Evolutionary conservation across 31 red algal species (phyloP).

Genomic region (Endocladia muricata): DNA sequence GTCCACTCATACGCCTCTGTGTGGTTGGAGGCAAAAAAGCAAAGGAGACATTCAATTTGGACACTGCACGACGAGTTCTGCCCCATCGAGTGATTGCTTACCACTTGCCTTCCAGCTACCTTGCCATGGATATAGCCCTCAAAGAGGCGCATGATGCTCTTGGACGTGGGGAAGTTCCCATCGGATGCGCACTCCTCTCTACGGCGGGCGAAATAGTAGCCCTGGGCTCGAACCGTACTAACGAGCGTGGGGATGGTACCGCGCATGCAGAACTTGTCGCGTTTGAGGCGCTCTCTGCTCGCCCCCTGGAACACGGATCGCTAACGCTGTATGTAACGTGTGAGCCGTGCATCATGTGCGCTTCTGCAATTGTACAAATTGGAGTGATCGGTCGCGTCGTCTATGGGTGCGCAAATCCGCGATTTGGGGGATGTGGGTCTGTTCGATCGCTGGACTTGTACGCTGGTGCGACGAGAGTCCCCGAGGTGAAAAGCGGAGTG

Average conservation of each 20-base stretch:
- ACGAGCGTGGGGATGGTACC: slow-evolving; percentile 76
- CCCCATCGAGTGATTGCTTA: no score
- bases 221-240: slow-evolving; percentile 73
- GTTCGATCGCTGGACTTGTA: slow-evolving; percentile 60
- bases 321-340: slow-evolving; percentile 92
- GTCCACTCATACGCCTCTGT: no score
- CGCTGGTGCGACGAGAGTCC: slow-evolving; percentile 15
- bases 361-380: slow-evolving; percentile 74
- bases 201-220: slow-evolving; percentile 48
- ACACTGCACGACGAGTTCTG: no score
- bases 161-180: slow-evolving; percentile 86
- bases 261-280: slow-evolving; percentile 83
- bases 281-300: slow-evolving; percentile 12
- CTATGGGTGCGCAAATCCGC: slow-evolving; percentile 92
- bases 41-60: no score
- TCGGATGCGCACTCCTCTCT: slow-evolving; percentile 82
- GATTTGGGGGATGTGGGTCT: slow-evolving; percentile 97
- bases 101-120: not conserved
- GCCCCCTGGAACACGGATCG: not conserved
- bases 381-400: slow-evolving; percentile 56
- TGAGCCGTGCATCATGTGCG: slow-evolving; percentile 99
- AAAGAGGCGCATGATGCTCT: slow-evolving; percentile 71
- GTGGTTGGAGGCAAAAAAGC: no score
- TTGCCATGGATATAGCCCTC: slow-evolving; percentile 63
- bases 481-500: slow-evolving; percentile 58